Base-by-base conservation (phyloP, 352 stramenopile genomes). In the Plasmopara muralis region DNA sequence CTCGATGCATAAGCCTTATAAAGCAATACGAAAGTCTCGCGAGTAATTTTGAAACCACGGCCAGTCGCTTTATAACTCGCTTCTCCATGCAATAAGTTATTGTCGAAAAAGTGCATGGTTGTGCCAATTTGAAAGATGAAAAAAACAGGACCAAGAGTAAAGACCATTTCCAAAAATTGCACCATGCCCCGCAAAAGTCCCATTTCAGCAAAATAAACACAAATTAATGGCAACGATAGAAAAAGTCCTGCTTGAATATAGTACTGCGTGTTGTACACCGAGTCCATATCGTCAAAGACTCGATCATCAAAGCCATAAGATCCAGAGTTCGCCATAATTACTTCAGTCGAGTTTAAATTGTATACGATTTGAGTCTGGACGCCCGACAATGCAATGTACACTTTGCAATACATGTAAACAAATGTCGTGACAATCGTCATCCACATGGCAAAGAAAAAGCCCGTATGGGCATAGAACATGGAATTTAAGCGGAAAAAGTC, bases 351-450 rank as follows among this genome's bases (percentile, higher is more conserved):
- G 57, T 89, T 79, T 71, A 92, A 89, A 45, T 85, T 74, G 57
- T 79, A 74, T 12, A 91, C 68, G 43, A 91, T 75, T 34, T 89
- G 70, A 15, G 55, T 51, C 52, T 91, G 77, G 30, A 91, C 81
- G 18, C 81, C 81, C 7, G 74, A 70, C 0, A 92, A 60, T 34
- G 81, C 77, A 18, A 89, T 72, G 66, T 92, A 92, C 31, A 92
- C 71, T 47, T 92, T 92, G 45, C 63, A 70, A 60, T 89, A 92
- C 76, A 92, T 89, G 72, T 89, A 92, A 43, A 92, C 74, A 35
- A 89, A 92, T 20, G 79, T 86, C 35, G 79, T 89, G n/a, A 89
- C 78, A 52, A 92, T 89, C 9, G 81, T 92, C 79, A 92, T 87
- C 79, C 79, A 89, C 48, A 79, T 92, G 1, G 78, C 79, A 47